Evolutionary conservation across 2,329 filamentous ascomycete species (phyloP), one percentile per base, ranked within the genome.

Genomic region (Cylindrodendrum hubeiense): DNA sequence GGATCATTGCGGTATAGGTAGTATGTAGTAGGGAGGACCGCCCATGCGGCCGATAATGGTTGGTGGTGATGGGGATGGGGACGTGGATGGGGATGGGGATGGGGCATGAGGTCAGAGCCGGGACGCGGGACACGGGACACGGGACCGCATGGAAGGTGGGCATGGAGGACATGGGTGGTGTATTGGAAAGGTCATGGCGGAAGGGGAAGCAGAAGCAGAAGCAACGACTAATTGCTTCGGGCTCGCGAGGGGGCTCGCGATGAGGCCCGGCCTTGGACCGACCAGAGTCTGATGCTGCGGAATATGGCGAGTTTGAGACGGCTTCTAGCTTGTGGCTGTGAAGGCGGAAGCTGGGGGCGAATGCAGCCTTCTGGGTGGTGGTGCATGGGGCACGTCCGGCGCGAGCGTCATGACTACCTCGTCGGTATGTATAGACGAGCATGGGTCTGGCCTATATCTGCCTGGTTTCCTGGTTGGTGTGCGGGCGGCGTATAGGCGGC

Each of bases 11-110:
- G 50, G 17, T 39, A 33, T 39, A 39, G n/a, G 37, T 39, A 17
- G n/a, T 39, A n/a, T 17, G 37, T 39, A 39, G 37, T 34, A 34
- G 17, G n/a, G 28, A 37, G 49, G 55, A 55, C 61, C 55, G 34
- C 19, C 21, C 37, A 55, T 73, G 71, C 66, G 71, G 52, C 71
- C 68, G 30, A 52, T 41, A 46, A 67, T 30, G 59, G 63, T 65
- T 53, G 52, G 68, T 65, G 56, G n/a, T n/a, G n/a, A n/a, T n/a
- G n/a, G n/a, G n/a, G n/a, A n/a, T n/a, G n/a, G n/a, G n/a, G n/a
- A n/a, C n/a, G n/a, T n/a, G n/a, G n/a, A n/a, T n/a, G n/a, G n/a
- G n/a, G n/a, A n/a, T n/a, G n/a, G n/a, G n/a, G n/a, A 66, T 63
- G 65, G 72, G 69, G 41, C 61, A 64, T 64, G 61, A 64, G 61